Evolutionary conservation across 495 filamentous ascomycete genomes (phyloP).

Genomic region (Aspergillus carlsbadensis): DNA sequence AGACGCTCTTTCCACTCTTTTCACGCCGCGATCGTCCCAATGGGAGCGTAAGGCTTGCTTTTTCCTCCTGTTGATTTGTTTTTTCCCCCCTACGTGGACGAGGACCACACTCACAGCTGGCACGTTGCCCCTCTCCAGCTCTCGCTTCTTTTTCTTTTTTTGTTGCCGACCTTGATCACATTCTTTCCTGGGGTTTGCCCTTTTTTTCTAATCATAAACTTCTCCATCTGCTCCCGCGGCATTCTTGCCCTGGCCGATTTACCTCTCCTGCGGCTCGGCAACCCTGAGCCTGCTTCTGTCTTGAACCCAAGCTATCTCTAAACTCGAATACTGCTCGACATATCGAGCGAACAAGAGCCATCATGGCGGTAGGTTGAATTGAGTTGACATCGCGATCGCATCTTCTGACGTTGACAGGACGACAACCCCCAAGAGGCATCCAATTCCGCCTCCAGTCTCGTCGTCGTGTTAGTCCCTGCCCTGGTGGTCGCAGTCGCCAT

Average conservation of each 20-base stretch:
- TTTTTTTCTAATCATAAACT: too few species aligned
- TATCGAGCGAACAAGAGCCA: constrained; percentile 7
- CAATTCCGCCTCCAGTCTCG: constrained; percentile 54
- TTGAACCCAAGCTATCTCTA: too few species aligned
- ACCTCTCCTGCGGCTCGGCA: too few species aligned
- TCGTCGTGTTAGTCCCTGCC: constrained; percentile 72
- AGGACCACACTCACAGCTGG: neutral
- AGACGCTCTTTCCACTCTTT: constrained; percentile 4
- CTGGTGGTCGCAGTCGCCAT: constrained; percentile 63
- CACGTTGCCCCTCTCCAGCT: neutral
- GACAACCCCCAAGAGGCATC: constrained; percentile 28
- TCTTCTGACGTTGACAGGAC: constrained; percentile 17
- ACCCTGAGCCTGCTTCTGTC: too few species aligned
- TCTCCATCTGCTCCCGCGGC: too few species aligned
- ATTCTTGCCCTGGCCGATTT: too few species aligned
- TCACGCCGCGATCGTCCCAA: neutral
- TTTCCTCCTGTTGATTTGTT: constrained; percentile 2
- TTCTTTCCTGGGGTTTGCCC: too few species aligned
- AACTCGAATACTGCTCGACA: too few species aligned
- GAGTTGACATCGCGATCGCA: neutral
- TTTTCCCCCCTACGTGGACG: neutral
- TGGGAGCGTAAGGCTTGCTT: neutral
- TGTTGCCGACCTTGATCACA: neutral
- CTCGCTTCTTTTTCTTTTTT: neutral
- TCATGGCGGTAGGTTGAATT: constrained; percentile 27